Evolutionary conservation across 129 eudicot genomes (phyloP).

Genomic region (Arctium lappa): DNA sequence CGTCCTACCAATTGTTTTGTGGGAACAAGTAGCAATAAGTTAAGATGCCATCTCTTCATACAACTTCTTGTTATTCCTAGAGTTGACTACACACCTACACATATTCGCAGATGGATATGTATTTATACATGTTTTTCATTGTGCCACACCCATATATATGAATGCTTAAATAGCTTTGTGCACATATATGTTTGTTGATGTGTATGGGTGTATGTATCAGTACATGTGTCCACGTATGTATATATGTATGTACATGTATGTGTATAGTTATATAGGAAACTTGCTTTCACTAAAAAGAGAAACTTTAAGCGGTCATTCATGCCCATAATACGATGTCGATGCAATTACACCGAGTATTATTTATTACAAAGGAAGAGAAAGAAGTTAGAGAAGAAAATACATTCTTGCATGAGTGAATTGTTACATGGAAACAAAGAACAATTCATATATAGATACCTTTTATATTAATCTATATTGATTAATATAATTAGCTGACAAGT

Average conservation of each 20-base stretch:
- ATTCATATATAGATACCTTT: background rate
- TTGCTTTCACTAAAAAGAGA: background rate
- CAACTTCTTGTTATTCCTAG: background rate
- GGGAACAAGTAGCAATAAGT: background rate
- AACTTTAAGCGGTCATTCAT: background rate
- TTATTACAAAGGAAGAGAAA: background rate
- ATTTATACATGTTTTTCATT: background rate
- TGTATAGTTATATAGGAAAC: background rate
- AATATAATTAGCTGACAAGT: slow-evolving; percentile 6
- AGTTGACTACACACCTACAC: background rate
- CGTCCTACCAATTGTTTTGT: background rate
- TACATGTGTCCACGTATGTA: background rate
- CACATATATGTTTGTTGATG: background rate
- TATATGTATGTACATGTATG: background rate
- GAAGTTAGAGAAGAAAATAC: background rate
- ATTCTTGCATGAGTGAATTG: background rate
- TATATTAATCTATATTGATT: background rate
- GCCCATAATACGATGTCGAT: background rate
- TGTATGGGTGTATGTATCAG: background rate
- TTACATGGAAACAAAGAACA: background rate
- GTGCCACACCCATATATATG: background rate
- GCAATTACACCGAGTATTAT: background rate
- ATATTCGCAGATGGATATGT: background rate
- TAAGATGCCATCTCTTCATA: background rate
- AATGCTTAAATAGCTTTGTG: background rate